Evolutionary conservation across 2,329 filamentous ascomycete species (phyloP).

Genomic region (Sarocladium brachiariae): DNA sequence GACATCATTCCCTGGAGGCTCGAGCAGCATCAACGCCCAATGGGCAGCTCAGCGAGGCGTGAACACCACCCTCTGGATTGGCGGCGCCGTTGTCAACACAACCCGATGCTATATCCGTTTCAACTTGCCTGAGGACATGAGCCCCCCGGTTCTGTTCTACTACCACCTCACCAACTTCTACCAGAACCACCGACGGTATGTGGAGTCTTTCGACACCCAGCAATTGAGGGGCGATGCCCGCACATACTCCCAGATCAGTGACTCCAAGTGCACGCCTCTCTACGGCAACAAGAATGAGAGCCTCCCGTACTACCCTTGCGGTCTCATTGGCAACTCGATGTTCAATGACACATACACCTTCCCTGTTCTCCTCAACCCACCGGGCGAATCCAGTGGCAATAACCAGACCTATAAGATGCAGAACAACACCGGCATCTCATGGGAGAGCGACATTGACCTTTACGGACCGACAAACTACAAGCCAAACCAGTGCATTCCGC

Average conservation of each 20-base stretch:
- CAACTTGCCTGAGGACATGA: constrained; percentile 69
- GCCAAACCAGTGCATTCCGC: constrained; percentile 61
- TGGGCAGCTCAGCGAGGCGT: constrained; percentile 36
- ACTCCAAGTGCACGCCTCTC: constrained; percentile 71
- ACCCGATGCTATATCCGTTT: constrained; percentile 70
- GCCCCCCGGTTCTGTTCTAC: constrained; percentile 82
- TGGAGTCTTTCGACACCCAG: constrained; percentile 75
- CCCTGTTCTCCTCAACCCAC: constrained; percentile 54
- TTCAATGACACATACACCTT: constrained; percentile 87
- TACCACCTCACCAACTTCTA: constrained; percentile 98
- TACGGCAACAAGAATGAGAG: constrained; percentile 40
- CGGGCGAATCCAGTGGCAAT: constrained; percentile 20
- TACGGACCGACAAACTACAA: constrained; percentile 67
- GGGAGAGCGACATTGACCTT: constrained; percentile 73
- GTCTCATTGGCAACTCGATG: constrained; percentile 89
- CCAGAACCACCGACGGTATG: constrained; percentile 96
- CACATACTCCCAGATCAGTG: constrained; percentile 51
- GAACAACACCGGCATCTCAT: constrained; percentile 70
- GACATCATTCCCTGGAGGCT: constrained; percentile 63
- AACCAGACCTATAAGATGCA: constrained; percentile 65
- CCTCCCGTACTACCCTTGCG: constrained; percentile 86
- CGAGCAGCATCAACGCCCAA: constrained; percentile 29
- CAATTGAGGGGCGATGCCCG: constrained; percentile 71
- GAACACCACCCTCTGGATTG: constrained; percentile 30
- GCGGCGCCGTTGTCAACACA: constrained; percentile 28